phyloP scores from a whole-genome alignment of 192 early-diverging fungal genomes.

The Lunasporangiospora selenospora region DNA sequence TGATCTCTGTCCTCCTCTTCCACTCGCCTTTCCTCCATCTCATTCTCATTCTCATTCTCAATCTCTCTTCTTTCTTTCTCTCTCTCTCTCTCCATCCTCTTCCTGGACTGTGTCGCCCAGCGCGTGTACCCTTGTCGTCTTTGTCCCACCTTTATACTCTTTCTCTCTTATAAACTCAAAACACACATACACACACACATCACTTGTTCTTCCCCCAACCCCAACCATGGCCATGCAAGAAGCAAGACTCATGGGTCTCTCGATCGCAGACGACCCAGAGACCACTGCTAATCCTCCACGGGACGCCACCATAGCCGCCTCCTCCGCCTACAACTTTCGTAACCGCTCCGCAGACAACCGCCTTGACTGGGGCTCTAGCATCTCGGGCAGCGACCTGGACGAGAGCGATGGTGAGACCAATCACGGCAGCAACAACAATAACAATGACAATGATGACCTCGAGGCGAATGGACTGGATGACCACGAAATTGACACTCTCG shows the following conservation, averaged over 20 bases:
- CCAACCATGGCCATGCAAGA: conserved; percentile 35
- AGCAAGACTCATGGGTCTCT: conserved; percentile 41
- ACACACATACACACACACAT: not conserved
- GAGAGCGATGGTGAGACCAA: conserved; percentile 17
- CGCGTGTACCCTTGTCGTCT: no score
- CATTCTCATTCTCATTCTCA: not conserved
- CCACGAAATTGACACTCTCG: conserved; percentile 21
- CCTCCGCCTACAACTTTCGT: conserved; percentile 16
- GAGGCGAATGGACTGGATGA: conserved; percentile 34
- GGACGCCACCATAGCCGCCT: not conserved
- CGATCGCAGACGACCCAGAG: conserved; percentile 25
- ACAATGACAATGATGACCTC: conserved; percentile 3
- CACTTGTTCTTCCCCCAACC: no score
- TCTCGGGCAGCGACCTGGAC: conserved; percentile 14
- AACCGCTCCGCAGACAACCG: conserved; percentile 10
- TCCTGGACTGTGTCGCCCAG: no score
- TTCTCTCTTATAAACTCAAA: not conserved
- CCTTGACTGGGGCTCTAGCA: conserved; percentile 23
- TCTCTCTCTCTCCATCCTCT: not conserved
- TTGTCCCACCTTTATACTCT: no score
- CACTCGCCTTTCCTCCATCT: not conserved
- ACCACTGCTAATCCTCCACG: conserved; percentile 18
- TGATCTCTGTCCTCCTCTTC: not conserved
- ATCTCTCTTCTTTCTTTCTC: not conserved
- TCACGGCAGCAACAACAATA: conserved; percentile 3